phyloP scores from a whole-genome alignment of 192 early-diverging fungal species.

The Rhizophagus sp. region DNA sequence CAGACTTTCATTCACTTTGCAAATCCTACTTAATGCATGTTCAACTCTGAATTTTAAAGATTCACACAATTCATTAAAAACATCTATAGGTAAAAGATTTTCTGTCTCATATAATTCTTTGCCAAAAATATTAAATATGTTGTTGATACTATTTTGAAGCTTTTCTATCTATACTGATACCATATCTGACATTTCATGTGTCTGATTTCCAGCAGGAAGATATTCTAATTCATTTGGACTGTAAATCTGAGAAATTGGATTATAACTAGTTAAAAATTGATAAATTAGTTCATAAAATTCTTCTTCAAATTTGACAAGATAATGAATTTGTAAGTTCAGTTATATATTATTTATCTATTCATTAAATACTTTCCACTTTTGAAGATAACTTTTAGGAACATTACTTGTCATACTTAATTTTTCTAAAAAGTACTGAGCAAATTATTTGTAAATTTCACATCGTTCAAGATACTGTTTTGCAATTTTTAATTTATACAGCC shows the following conservation, averaged over 20 bases:
- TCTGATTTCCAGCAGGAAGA: background rate
- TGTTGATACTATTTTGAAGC: background rate
- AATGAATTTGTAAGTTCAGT: background rate
- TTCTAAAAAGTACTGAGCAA: too few species aligned
- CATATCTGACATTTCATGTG: constrained; percentile 8
- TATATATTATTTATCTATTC: background rate
- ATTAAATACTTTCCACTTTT: background rate
- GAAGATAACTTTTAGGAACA: background rate
- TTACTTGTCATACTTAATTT: too few species aligned
- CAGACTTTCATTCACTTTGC: too few species aligned
- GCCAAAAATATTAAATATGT: background rate
- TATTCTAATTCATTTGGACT: background rate
- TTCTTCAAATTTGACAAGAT: constrained; percentile 9
- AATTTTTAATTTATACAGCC: too few species aligned
- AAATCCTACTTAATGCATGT: background rate
- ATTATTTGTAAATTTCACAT: too few species aligned
- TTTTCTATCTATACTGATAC: background rate
- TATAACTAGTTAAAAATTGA: constrained; percentile 3
- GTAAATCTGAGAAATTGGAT: background rate
- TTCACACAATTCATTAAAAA: background rate
- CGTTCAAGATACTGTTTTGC: too few species aligned
- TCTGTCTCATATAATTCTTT: background rate
- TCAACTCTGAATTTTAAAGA: background rate
- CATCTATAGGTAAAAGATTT: background rate
- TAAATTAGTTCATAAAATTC: constrained; percentile 1